Conservation (phyloP, 208 protist genomes). For the Wallacemonas sp. region DNA sequence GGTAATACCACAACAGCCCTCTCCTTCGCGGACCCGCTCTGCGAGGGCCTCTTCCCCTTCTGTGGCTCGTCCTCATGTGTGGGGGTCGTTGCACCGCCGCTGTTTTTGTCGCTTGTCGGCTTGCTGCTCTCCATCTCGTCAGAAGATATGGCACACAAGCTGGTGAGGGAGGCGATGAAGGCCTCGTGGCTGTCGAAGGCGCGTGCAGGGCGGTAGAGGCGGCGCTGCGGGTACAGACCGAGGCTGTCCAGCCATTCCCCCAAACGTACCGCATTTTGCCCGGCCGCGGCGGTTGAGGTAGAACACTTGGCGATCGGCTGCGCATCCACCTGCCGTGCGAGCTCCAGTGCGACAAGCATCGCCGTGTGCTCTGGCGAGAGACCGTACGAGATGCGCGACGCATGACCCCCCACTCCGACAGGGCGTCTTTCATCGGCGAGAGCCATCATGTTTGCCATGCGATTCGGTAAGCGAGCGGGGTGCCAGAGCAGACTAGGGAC, state of each 20-base stretch:
- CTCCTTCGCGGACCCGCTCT: too few species aligned
- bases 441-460: constrained; percentile 37
- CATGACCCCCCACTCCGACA: constrained; percentile 13
- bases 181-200: constrained; percentile 18
- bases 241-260: constrained; percentile 55
- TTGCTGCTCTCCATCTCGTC: too few species aligned
- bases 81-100: too few species aligned
- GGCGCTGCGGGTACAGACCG: constrained; percentile 51
- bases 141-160: neutral
- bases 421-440: constrained; percentile 25
- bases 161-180: constrained; percentile 2
- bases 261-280: constrained; percentile 46
- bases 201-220: constrained; percentile 27
- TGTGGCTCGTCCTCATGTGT: too few species aligned
- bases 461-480: constrained; percentile 40
- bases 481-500: constrained; percentile 79
- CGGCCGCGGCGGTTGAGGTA: constrained; percentile 37
- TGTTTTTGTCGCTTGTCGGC: too few species aligned
- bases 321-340: constrained; percentile 59
- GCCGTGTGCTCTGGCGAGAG: constrained; percentile 78
- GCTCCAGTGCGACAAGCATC: constrained; percentile 68
- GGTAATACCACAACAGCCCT: too few species aligned
- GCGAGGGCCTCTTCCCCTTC: too few species aligned
- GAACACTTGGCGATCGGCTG: constrained; percentile 37
- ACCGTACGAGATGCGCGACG: constrained; percentile 19